Conservation (phyloP, 495 filamentous ascomycete species). For the Penicillium turbatum region DNA sequence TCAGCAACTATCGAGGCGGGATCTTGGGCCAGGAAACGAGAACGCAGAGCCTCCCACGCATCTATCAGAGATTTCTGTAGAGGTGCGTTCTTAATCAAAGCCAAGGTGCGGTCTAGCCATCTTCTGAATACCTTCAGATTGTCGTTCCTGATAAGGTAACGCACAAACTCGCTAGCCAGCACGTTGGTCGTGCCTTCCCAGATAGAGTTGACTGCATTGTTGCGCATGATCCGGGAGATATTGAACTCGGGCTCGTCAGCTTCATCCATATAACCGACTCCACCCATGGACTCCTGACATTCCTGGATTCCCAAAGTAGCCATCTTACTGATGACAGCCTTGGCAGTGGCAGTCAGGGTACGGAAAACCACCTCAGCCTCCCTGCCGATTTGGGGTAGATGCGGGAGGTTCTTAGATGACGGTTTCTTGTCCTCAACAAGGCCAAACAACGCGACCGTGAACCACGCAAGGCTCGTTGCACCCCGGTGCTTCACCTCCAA, state of each 20-base stretch:
- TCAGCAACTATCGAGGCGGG: slow-evolving; percentile 25
- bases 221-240: slow-evolving; percentile 59
- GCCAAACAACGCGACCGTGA: slow-evolving; percentile 55
- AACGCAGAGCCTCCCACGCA: slow-evolving; percentile 16
- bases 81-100: slow-evolving; percentile 9
- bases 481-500: slow-evolving; percentile 51
- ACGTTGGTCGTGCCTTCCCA: slow-evolving; percentile 79
- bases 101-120: slow-evolving; percentile 40
- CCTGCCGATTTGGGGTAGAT: slow-evolving; percentile 23
- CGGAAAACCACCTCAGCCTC: slow-evolving; percentile 52
- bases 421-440: slow-evolving; percentile 39
- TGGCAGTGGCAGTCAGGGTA: slow-evolving; percentile 60
- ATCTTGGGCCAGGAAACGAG: slow-evolving; percentile 12
- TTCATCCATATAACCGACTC: slow-evolving; percentile 68
- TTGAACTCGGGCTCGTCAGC: slow-evolving; percentile 52
- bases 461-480: slow-evolving; percentile 56
- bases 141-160: slow-evolving; percentile 47
- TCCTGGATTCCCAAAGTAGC: slow-evolving; percentile 53
- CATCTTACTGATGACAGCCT: slow-evolving; percentile 57
- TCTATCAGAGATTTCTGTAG: slow-evolving; percentile 14
- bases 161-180: slow-evolving; percentile 56
- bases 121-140: slow-evolving; percentile 38
- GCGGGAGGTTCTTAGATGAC: slow-evolving; percentile 13
- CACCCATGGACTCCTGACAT: slow-evolving; percentile 68
- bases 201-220: slow-evolving; percentile 60